phyloP scores from a whole-genome alignment of 1,139 yeast genomes.

The Yamadazyma sp. region DNA sequence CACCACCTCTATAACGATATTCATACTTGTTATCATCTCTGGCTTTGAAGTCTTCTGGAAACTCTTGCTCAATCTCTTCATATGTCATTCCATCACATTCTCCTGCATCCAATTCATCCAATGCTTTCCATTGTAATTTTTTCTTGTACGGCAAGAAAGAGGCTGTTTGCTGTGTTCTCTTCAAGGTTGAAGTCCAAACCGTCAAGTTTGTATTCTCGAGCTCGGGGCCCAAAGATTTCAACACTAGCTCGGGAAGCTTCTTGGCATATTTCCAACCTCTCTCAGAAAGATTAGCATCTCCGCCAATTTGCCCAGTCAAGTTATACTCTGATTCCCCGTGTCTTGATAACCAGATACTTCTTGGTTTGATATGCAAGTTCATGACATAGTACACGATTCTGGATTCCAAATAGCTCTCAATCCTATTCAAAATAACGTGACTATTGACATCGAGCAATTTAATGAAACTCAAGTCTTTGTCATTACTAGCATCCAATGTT shows the following conservation, averaged over 20 bases:
- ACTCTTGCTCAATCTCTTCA: constrained; percentile 71
- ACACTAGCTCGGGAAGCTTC: constrained; percentile 77
- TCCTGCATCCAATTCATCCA: constrained; percentile 97
- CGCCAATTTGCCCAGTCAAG: constrained; percentile 92
- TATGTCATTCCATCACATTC: constrained; percentile 96
- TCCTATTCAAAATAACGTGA: constrained; percentile 82
- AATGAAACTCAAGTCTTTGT: constrained; percentile 73
- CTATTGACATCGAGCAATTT: constrained; percentile 85
- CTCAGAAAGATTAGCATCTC: constrained; percentile 84
- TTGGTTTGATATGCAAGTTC: constrained; percentile 91
- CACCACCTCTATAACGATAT: constrained; percentile 96
- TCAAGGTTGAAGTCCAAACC: constrained; percentile 94
- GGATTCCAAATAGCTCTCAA: constrained; percentile 85
- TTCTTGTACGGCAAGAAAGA: constrained; percentile 73
- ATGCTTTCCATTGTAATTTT: constrained; percentile 91
- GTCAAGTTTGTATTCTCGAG: constrained; percentile 64
- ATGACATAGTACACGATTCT: constrained; percentile 93
- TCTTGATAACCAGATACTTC: constrained; percentile 88
- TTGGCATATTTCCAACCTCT: constrained; percentile 86
- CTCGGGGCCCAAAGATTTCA: constrained; percentile 70
- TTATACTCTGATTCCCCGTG: constrained; percentile 95
- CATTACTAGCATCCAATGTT: constrained; percentile 58
- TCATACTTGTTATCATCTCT: constrained; percentile 95
- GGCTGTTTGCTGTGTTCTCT: constrained; percentile 92
- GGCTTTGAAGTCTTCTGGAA: constrained; percentile 94